Evolutionary conservation across 202 grass and related monocot species (phyloP), one percentile per base, ranked within the genome.

Genomic region (Elaeis oleifera): DNA sequence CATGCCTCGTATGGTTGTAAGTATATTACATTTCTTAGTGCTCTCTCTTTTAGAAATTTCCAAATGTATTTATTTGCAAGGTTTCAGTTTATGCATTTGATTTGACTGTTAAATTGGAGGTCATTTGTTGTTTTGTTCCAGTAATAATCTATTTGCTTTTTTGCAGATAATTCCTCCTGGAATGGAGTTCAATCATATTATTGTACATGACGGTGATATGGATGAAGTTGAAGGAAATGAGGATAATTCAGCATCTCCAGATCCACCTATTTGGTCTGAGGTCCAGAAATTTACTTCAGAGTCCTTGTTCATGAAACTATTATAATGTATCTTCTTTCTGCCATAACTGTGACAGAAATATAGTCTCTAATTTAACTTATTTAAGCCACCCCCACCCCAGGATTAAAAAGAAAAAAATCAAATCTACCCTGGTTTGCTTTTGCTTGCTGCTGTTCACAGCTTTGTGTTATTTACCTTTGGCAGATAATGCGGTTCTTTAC

Each of bases 401-500:
- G 36, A 39, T 44, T 27, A 27, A 27, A 27, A 27, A 27, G 0
- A 44, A 44, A 44, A 44, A 13, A 44, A 44, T 3, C 2, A 0
- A 44, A 44, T 9, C 13, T 44, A 44, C 36, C 6, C 0, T 13
- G 11, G 11, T 44, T 44, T 44, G 6, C 36, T 44, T 9, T 9
- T 44, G 36, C 36, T 44, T 14, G 36, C 36, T 44, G 1, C 6
- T 44, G 2, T 44, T 44, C 9, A 36, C 5, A 44, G 36, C 11
- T 44, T 44, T 9, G 36, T 44, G 31, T 25, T 39, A 54, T 71
- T 19, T 55, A 52, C 60, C 23, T 62, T 58, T 82, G 73, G 56
- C 70, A 95, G 89, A 84, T 95, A 71, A 89, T 95, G 89, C 72
- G 81, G 4, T 95, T 95, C 74, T 95, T 89, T 59, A 89, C 85